A percentile compares a stretch with the other conserved stretches of the same genome.
phyloP scores from a whole-genome alignment of 371 early-diverging fungal species.

The Blakeslea trispora region DNA sequence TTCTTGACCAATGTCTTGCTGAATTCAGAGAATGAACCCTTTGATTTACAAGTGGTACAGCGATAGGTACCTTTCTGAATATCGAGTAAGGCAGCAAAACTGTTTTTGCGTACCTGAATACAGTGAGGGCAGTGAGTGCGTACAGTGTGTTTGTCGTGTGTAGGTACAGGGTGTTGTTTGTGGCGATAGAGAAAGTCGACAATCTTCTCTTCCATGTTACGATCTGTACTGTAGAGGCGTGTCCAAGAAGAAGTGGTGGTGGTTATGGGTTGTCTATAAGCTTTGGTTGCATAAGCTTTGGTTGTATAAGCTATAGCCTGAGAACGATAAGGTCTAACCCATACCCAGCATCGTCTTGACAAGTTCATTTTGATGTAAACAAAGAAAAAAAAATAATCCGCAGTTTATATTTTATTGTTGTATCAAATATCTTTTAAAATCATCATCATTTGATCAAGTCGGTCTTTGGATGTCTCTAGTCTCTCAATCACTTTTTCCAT shows the following conservation, averaged over 20 bases:
- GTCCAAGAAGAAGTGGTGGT: too few species aligned
- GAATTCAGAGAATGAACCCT: constrained; percentile 34
- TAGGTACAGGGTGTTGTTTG: constrained; percentile 42
- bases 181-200: constrained; percentile 39
- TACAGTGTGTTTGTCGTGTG: constrained; percentile 25
- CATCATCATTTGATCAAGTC: constrained; percentile 72
- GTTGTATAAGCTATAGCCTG: too few species aligned
- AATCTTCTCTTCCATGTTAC: constrained; percentile 22
- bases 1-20: constrained; percentile 8
- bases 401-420: background rate
- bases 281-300: too few species aligned
- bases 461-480: constrained; percentile 58
- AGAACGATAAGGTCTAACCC: too few species aligned
- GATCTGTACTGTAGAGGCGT: background rate
- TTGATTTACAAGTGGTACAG: constrained; percentile 32
- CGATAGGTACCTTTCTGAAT: constrained; percentile 38
- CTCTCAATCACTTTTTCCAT: constrained; percentile 53
- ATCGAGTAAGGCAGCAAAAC: constrained; percentile 42
- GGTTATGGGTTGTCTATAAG: too few species aligned
- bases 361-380: constrained; percentile 1
- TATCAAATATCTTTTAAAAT: constrained; percentile 64
- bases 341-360: background rate
- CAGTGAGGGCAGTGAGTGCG: constrained; percentile 52
- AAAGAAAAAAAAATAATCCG: background rate
- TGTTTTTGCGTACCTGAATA: constrained; percentile 33